phyloP scores from a whole-genome alignment of 208 protist genomes.

The Naegleria gruberi region DNA sequence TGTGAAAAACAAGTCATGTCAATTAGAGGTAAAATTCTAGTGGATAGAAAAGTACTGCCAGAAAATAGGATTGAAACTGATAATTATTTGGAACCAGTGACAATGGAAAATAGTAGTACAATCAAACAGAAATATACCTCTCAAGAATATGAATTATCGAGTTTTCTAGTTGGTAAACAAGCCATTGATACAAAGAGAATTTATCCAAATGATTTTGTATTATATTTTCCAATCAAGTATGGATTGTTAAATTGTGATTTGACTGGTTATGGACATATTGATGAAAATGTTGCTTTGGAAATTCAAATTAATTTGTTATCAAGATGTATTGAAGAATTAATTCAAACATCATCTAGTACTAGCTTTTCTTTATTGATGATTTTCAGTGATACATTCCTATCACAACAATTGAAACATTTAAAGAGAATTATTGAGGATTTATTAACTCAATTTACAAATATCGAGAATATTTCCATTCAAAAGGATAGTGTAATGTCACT shows the following conservation, averaged over 20 bases:
- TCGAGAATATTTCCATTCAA: not conserved
- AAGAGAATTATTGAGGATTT: not conserved
- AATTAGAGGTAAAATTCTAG: not conserved
- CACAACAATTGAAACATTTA: not conserved
- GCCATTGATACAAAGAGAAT: not conserved
- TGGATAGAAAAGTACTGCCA: not conserved
- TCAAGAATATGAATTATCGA: not conserved
- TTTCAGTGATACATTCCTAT: not conserved
- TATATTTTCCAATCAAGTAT: not conserved
- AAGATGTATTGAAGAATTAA: not conserved
- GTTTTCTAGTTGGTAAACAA: not conserved
- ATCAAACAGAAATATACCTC: not conserved
- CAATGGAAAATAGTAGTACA: not conserved
- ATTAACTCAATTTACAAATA: not conserved
- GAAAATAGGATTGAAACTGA: not conserved
- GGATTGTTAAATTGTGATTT: not conserved
- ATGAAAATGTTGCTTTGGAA: not conserved
- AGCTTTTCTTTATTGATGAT: not conserved
- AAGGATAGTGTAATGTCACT: not conserved
- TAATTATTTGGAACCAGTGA: not conserved
- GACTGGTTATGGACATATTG: not conserved
- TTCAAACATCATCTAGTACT: not conserved
- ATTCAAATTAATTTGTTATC: not conserved
- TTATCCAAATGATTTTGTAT: not conserved
- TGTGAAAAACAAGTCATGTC: not conserved